A percentile compares a stretch with the other conserved stretches of the same genome.
Conservation (phyloP, 768 basidiomycete genomes). For the Candolleomyces efflorescens region DNA sequence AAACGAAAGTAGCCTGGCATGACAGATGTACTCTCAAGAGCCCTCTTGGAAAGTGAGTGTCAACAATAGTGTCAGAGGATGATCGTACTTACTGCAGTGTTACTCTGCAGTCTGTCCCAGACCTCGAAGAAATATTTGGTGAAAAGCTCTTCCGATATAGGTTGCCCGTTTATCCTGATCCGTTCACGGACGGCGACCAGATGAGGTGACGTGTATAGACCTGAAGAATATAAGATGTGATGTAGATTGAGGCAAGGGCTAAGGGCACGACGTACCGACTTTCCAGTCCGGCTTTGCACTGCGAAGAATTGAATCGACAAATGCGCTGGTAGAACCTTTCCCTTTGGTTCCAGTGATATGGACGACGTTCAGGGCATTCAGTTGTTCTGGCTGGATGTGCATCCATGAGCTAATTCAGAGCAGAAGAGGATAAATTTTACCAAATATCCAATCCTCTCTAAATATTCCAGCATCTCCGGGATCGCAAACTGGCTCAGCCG, state of each 20-base stretch:
- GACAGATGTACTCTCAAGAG: slow-evolving; percentile 44
- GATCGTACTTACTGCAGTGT: slow-evolving; percentile 45
- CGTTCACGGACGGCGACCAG: slow-evolving; percentile 94
- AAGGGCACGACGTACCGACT: slow-evolving; percentile 53
- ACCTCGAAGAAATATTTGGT: slow-evolving; percentile 93
- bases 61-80: not conserved
- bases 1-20: slow-evolving; percentile 96
- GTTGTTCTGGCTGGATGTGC: slow-evolving; percentile 60
- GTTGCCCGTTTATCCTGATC: slow-evolving; percentile 88
- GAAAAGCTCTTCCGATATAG: slow-evolving; percentile 85
- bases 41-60: slow-evolving; percentile 6
- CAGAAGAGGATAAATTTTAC: slow-evolving; percentile 40
- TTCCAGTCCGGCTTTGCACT: slow-evolving; percentile 69
- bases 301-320: slow-evolving; percentile 83
- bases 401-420: slow-evolving; percentile 9
- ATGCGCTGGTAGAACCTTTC: slow-evolving; percentile 96
- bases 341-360: slow-evolving; percentile 99
- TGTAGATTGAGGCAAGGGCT: not conserved
- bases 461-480: slow-evolving; percentile 87
- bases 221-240: slow-evolving; percentile 31
- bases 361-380: slow-evolving; percentile 87
- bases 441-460: slow-evolving; percentile 79
- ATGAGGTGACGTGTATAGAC: slow-evolving; percentile 96
- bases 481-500: slow-evolving; percentile 61
- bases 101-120: slow-evolving; percentile 77